Evolutionary conservation across 805 yeast species (phyloP).

Genomic region (Pichia rugopelliculosa): DNA sequence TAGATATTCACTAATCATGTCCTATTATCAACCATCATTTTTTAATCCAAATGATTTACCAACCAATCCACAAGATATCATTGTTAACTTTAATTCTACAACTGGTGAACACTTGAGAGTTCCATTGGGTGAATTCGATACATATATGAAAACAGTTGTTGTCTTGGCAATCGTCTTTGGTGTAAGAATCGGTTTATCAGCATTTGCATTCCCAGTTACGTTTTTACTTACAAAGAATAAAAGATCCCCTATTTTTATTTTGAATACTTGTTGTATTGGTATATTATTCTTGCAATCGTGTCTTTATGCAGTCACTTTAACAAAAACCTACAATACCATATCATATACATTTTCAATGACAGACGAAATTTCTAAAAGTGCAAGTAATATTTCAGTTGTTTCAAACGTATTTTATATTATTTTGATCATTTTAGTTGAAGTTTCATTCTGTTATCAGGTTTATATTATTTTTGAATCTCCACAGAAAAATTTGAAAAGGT

Average conservation of each 20-base stretch:
- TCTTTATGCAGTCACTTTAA: conserved; percentile 46
- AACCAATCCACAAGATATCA: conserved; percentile 15
- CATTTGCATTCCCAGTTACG: conserved; percentile 37
- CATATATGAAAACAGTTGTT: conserved; percentile 26
- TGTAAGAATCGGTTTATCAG: conserved; percentile 50
- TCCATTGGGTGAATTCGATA: conserved; percentile 37
- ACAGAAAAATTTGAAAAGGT: conserved; percentile 29
- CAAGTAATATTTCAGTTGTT: conserved; percentile 48
- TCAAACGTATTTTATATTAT: conserved; percentile 54
- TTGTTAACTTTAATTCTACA: conserved; percentile 37
- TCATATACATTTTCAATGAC: conserved; percentile 43
- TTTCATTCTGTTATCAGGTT: conserved; percentile 65
- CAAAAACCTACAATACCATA: conserved; percentile 44
- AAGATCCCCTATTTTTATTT: conserved; percentile 62
- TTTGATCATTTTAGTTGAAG: conserved; percentile 53
- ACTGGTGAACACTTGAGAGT: conserved; percentile 33
- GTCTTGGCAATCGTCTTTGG: conserved; percentile 45
- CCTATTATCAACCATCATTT: neutral
- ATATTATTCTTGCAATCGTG: conserved; percentile 53
- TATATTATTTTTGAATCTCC: conserved; percentile 61
- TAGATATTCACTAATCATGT: neutral
- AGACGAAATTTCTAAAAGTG: conserved; percentile 30
- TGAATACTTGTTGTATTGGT: conserved; percentile 57
- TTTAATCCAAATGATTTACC: neutral
- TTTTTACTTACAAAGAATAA: conserved; percentile 45